Evolutionary conservation across 1,284 basidiomycete species (phyloP), one percentile per base, ranked within the genome.

Genomic region (Puccinia polysora): DNA sequence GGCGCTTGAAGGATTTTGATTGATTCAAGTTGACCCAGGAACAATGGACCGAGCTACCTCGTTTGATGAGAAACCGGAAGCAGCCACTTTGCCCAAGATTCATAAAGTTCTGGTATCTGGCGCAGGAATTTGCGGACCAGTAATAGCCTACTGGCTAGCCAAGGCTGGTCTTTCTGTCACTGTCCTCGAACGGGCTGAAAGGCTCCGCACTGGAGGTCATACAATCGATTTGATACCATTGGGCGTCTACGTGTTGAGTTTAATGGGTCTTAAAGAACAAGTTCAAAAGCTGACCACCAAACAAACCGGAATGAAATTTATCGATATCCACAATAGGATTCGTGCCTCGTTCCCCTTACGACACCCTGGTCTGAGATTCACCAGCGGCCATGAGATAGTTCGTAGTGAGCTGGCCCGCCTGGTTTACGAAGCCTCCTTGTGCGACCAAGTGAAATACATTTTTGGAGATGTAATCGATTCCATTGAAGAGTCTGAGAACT

Each of bases 111-210:
- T 77, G 50, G 73, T 77, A 64, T 75, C 75, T 38, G 77, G 77
- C 4, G 77, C 76, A 0, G 76, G 77, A 45, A 75, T 78, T 28
- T 74, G 75, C 4, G 76, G 77, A 0, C 73, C 75, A 15, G 68
- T 72, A 1, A 23, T 75, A n/a, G 76, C 76, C 18, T 74, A 56
- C 23, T 75, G 60, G 38, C 74, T 76, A 20, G 47, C 73, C 2
- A 70, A 63, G 7, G 68, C 74, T 4, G 75, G 74, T 3, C 53
- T 53, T 2, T 65, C 47, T 5, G 69, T 76, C 4, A 77, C 77
- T 43, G 49, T 78, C 14, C 32, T 78, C 38, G 77, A 78, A 38
- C 73, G 73, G 18, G 65, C 74, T 1, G 36, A 69, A 3, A n/a
- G 47, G 4, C 70, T 76, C 43, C 73, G 74, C 4, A 50, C 55